These are phyloP conservation scores for Coemansia brasiliensis DNA, from an alignment of 192 early-diverging fungal species.

Conservation along the genomic window DNA sequence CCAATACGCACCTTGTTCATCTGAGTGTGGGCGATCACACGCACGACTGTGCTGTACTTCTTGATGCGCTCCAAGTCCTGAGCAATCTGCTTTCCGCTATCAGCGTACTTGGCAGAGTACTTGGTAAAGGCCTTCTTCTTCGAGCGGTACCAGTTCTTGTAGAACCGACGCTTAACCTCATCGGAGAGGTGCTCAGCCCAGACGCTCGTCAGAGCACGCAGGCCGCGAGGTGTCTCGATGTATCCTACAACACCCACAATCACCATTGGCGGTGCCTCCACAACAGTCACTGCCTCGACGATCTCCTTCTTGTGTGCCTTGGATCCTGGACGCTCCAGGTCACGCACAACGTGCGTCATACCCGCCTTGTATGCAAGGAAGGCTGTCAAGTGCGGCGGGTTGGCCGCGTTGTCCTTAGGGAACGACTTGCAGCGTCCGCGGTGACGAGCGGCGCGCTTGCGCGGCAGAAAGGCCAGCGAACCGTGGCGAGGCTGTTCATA, in stretches of 20 bases:
- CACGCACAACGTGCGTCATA: constrained; percentile 99
- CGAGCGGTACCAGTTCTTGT: constrained; percentile 99
- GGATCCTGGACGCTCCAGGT: constrained; percentile 97
- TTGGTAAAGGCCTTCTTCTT: constrained; percentile 99
- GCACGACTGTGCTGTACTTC: constrained; percentile 98
- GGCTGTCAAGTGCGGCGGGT: constrained; percentile 97
- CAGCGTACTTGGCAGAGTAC: constrained; percentile 96
- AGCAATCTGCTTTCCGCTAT: constrained; percentile 77
- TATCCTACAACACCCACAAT: constrained; percentile 99
- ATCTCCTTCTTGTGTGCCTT: constrained; percentile 99
- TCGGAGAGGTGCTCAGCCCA: constrained; percentile 99
- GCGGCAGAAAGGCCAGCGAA: constrained; percentile 58
- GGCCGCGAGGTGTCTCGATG: constrained; percentile 97
- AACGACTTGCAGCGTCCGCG: constrained; percentile 97
- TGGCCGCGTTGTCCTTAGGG: constrained; percentile 95
- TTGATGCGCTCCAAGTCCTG: constrained; percentile 97
- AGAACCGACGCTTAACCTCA: constrained; percentile 98
- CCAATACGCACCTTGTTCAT: constrained; percentile 90
- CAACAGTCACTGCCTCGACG: constrained; percentile 97
- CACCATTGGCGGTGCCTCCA: constrained; percentile 97
- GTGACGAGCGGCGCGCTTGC: constrained; percentile 66
- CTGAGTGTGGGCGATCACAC: constrained; percentile 98
- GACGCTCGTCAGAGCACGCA: constrained; percentile 97
- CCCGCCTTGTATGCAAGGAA: constrained; percentile 99
- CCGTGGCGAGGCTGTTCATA: constrained; percentile 98